Conservation (phyloP, 1,284 basidiomycete genomes). For the Trametes versicolor region DNA sequence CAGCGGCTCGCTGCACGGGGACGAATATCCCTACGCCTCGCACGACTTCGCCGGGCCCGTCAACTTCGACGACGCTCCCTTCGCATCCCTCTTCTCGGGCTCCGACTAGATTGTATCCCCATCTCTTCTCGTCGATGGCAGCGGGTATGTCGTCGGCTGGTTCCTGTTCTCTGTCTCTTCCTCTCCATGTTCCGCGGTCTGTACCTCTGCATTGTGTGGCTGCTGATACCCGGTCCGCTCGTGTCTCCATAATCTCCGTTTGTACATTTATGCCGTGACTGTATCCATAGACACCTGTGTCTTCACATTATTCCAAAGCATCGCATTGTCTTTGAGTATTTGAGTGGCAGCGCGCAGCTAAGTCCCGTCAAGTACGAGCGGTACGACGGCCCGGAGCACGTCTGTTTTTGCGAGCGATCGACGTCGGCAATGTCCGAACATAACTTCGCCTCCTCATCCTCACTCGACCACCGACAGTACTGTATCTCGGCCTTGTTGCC, state of each 20-base stretch:
- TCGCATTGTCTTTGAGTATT: neutral
- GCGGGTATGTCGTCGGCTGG: slow-evolving; percentile 17
- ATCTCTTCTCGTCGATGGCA: slow-evolving; percentile 7
- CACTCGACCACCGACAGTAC: neutral
- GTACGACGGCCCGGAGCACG: slow-evolving; percentile 8
- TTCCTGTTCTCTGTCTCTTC: neutral
- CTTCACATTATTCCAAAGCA: neutral
- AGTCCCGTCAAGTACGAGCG: slow-evolving; percentile 1
- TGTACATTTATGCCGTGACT: slow-evolving; percentile 28
- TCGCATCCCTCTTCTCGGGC: slow-evolving; percentile 14
- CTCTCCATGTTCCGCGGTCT: neutral
- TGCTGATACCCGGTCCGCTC: slow-evolving; percentile 3
- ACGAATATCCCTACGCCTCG: slow-evolving; percentile 11
- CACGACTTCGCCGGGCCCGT: slow-evolving; percentile 12
- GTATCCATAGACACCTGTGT: slow-evolving; percentile 27
- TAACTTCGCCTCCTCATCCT: slow-evolving; percentile 8
- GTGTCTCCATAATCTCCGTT: slow-evolving; percentile 23
- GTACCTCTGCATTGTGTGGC: slow-evolving; percentile 2
- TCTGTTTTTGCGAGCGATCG: slow-evolving; percentile 18
- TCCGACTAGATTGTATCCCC: slow-evolving; percentile 12
- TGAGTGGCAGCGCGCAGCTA: neutral
- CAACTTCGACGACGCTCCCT: slow-evolving; percentile 13
- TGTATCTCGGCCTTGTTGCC: neutral
- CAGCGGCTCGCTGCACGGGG: slow-evolving; percentile 5
- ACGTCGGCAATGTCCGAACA: slow-evolving; percentile 21